Percentiles rank a stretch among this genome's conserved stretches.
Conservation (phyloP, 148 eudicot genomes). For the Rhododendron williamsianum region DNA sequence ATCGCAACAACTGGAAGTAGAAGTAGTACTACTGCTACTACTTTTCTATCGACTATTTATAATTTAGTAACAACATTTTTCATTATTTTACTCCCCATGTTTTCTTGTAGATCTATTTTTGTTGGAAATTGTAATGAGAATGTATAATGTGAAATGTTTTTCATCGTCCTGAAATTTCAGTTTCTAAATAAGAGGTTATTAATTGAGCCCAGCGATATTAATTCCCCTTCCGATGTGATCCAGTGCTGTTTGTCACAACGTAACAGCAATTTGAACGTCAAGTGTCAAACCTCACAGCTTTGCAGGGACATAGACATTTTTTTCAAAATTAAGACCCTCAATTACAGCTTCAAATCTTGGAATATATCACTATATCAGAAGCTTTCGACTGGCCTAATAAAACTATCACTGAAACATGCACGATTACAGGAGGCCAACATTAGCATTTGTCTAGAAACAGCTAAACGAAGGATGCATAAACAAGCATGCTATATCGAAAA, state of each 20-base stretch:
- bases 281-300: neutral
- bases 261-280: neutral
- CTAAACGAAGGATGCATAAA: neutral
- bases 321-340: neutral
- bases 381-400: neutral
- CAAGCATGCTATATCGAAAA: neutral
- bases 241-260: neutral
- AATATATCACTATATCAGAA: neutral
- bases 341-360: neutral
- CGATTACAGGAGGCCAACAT: neutral
- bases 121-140: constrained; percentile 13
- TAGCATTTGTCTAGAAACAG: neutral
- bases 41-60: neutral
- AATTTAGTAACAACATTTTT: neutral
- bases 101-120: constrained; percentile 16
- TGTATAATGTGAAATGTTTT: neutral
- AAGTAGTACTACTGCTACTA: neutral
- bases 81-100: neutral
- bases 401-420: neutral
- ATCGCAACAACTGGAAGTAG: constrained; percentile 59
- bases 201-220: neutral
- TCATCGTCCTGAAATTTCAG: neutral
- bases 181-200: neutral
- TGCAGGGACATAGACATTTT: neutral
- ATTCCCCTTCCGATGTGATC: neutral